A percentile compares a stretch with the other conserved stretches of the same genome.
Evolutionary conservation across 2,329 filamentous ascomycete genomes (phyloP).

Genomic region (Talaromyces marneffei): DNA sequence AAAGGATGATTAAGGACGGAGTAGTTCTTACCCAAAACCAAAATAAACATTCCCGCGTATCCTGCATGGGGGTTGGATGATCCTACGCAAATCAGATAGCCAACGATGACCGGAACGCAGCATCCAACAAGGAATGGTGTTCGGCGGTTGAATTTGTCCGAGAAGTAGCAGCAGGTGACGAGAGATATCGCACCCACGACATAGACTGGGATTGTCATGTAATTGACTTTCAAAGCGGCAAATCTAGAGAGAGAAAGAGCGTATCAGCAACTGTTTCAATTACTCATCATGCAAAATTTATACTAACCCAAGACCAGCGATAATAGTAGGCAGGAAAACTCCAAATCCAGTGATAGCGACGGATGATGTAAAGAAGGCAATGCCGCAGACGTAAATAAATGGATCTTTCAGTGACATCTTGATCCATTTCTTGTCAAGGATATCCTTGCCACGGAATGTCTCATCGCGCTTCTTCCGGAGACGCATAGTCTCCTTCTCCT

Average conservation of each 20-base stretch:
- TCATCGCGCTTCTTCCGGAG: background rate
- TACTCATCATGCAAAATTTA: too few relatives aligned
- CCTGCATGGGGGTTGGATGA: background rate
- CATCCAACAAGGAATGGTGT: constrained; percentile 1
- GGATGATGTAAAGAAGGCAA: constrained; percentile 7
- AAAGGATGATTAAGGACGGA: too few relatives aligned
- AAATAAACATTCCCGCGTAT: constrained; percentile 11
- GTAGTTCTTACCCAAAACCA: constrained; percentile 8
- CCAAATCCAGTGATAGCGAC: constrained; percentile 9
- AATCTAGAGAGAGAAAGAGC: background rate
- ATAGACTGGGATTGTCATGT: constrained; percentile 10
- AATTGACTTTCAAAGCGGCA: constrained; percentile 1
- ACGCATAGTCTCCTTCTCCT: constrained; percentile 9
- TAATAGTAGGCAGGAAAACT: constrained; percentile 8
- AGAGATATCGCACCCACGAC: constrained; percentile 7
- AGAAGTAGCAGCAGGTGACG: background rate
- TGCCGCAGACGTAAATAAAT: constrained; percentile 5
- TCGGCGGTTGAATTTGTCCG: background rate
- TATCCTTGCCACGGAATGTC: constrained; percentile 2
- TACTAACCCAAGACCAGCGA: constrained; percentile 11
- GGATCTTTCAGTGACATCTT: constrained; percentile 6
- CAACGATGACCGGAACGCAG: constrained; percentile 1
- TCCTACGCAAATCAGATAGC: constrained; percentile 6
- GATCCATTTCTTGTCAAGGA: too few relatives aligned
- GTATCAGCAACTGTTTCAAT: too few relatives aligned